Evolutionary conservation across 1,139 yeast genomes (phyloP).

Genomic region (Hyphopichia fennica): DNA sequence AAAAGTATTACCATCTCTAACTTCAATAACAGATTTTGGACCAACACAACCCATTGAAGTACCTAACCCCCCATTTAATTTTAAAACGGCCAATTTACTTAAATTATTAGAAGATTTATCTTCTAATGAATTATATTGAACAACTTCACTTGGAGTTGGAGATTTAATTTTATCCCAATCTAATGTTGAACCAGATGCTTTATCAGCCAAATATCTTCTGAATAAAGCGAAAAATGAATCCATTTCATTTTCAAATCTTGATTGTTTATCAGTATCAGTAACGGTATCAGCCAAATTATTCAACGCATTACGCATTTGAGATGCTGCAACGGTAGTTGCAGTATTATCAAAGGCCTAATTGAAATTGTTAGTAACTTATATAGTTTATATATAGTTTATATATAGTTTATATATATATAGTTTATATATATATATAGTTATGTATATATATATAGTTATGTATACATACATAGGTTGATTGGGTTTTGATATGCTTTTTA

Average conservation of each 20-base stretch:
- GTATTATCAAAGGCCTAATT: conserved; percentile 87
- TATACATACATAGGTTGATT: conserved; percentile 31
- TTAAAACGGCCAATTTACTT: conserved; percentile 87
- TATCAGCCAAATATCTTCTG: conserved; percentile 88
- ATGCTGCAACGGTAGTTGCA: conserved; percentile 93
- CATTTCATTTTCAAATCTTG: conserved; percentile 84
- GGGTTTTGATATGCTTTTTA: conserved; percentile 74
- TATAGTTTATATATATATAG: background rate
- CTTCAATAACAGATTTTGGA: conserved; percentile 97
- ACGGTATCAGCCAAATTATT: conserved; percentile 86
- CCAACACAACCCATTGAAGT: conserved; percentile 99
- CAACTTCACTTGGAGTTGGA: conserved; percentile 85
- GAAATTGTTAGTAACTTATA: conserved; percentile 19
- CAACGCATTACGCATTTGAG: conserved; percentile 96
- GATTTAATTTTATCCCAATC: conserved; percentile 97
- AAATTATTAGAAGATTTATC: conserved; percentile 48
- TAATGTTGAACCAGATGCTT: conserved; percentile 79
- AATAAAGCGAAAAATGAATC: conserved; percentile 91
- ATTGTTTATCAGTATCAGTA: conserved; percentile 53
- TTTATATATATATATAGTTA: background rate
- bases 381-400: too few relatives aligned
- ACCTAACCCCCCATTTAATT: conserved; percentile 97
- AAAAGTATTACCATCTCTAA: conserved; percentile 96
- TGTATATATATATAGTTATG: background rate
- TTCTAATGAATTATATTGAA: conserved; percentile 59